Conservation (phyloP, 352 stramenopile genomes). For the Pythium aristosporum region DNA sequence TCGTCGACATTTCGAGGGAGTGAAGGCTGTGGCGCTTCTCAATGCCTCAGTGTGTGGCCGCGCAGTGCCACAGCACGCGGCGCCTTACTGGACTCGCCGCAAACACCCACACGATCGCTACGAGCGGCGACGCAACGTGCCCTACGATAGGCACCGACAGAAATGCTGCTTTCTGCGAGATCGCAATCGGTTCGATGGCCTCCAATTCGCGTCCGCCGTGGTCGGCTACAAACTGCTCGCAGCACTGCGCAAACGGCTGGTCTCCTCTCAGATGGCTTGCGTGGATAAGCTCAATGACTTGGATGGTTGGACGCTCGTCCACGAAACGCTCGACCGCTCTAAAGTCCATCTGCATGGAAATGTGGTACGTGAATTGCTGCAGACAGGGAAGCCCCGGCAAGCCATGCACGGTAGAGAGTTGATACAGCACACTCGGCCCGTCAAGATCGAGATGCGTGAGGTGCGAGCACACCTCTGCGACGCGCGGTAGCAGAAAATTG, state of each 20-base stretch:
- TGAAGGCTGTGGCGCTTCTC: no score
- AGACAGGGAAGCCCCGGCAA: neutral
- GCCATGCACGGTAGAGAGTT: neutral
- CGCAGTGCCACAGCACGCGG: neutral
- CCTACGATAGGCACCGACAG: neutral
- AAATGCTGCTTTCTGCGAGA: neutral
- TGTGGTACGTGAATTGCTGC: neutral
- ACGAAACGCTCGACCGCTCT: neutral
- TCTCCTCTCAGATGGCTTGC: neutral
- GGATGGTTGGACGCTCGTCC: neutral
- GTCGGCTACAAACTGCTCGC: neutral
- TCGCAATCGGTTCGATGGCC: neutral
- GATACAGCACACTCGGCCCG: neutral
- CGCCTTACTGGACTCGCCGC: neutral
- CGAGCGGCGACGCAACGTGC: neutral
- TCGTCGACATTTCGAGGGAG: no score
- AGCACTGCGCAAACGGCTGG: neutral
- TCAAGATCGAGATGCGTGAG: neutral
- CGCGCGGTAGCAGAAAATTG: neutral
- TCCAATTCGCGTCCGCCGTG: neutral
- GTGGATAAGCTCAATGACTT: neutral
- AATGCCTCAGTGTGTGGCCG: no score
- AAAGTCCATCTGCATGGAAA: no score
- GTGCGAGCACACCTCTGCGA: neutral
- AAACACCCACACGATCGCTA: neutral